Base-by-base conservation (phyloP, 2,329 filamentous ascomycete species). In the Tolypocladium paradoxum region DNA sequence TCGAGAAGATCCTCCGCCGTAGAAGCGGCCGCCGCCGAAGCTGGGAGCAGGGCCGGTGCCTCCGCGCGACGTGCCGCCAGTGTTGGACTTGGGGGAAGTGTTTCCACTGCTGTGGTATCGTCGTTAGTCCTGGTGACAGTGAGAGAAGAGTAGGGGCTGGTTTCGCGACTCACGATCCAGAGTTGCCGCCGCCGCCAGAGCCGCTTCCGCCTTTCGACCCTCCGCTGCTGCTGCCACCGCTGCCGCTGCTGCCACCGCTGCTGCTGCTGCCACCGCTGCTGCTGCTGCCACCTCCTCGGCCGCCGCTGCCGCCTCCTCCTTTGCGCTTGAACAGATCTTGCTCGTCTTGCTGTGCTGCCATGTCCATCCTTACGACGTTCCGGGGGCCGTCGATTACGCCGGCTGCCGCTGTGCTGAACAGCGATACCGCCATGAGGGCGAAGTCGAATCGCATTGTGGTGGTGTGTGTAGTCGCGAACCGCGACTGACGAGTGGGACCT, bases 11-110 rank as follows among this genome's bases (percentile, higher is more conserved):
- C 88, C 88, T 49, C 85, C 85, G 37, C 79, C 78, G 62, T 90
- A 90, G 66, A 77, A 87, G 50, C 64, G 61, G 8, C 84, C 83
- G 37, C 82, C 81, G 46, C 82, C 84, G 61, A 78, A 89, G 1
- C 62, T 56, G 4, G 81, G 82, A 18, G 71, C 61, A 1, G 77
- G 69, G 18, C 85, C 84, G 50, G 76, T 79, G 54, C 85, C 84
- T 7, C 73, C 68, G 5, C 68, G 74, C 4, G 84, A 84, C 9
- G 68, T 64, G 49, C 81, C 80, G 58, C 80, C 80, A 0, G 61
- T 34, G 54, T 72, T 75, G 50, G 68, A 73, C 38, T 38, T 53
- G n/a, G 58, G 29, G 5, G 51, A 51, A 22, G 61, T 61, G 52
- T 63, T 65, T 33, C 65, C 43, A 7, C 27, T 61, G 52, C 69